Base-by-base conservation (phyloP, 225 moss, liverwort and hornwort genomes). In the Bryum argenteum region DNA sequence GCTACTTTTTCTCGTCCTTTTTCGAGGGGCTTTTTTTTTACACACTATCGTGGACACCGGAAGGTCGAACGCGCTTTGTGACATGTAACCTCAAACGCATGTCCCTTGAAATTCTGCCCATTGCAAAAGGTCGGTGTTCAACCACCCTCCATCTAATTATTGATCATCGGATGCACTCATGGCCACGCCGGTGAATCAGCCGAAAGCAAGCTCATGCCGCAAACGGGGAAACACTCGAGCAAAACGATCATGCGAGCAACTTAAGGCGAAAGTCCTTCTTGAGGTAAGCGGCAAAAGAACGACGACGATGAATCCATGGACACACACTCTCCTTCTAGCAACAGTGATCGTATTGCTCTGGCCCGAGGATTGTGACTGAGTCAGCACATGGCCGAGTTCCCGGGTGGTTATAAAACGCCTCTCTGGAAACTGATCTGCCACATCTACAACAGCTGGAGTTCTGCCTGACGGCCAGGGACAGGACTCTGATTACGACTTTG, bases 381-480 rank as follows among this genome's bases (percentile, higher is more conserved):
- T 81, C 77, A 81, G 72, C 81, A 45, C 37, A 43, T 24, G 61
- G 51, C 37, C 1, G 69, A 63, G 63, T 33, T 15, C 44, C 64
- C 41, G 81, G 69, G 33, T 23, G 59, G 52, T 52, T 20, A 54
- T 64, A 37, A 41, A 71, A 47, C 72, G 63, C 69, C 17, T 37
- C 63, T 21, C 59, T 0, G 50, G 54, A 71, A 20, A 69, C 69
- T 73, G 40, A 77, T 77, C 73, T 64, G 81, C 81, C 81, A 81
- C 81, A 77, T 81, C 77, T 45, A 70, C 65, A 60, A 71, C 66
- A 74, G 66, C 78, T 77, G 72, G 77, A 81, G 38, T 58, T 16
- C 55, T 63, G 38, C 38, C 23, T 45, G 57, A 66, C 56, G 74
- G 28, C 38, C 9, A 16, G 63, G 68, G 54, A 61, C 8, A 3